Evolutionary conservation across 306 rosid species (phyloP).

Genomic region (Pachyrhizus erosus): DNA sequence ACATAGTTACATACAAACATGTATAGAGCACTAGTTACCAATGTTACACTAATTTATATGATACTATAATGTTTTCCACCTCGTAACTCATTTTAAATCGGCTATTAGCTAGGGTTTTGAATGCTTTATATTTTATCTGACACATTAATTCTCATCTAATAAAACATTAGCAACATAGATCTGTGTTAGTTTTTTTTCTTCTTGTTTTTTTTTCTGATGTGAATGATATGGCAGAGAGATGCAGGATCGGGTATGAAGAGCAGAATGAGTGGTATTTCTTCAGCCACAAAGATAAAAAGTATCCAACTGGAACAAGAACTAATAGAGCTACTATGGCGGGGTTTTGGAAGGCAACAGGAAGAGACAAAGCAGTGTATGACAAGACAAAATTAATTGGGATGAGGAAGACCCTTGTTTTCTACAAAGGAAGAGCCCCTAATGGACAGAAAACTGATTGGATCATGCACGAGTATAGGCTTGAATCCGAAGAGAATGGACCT

Average conservation of each 20-base stretch:
- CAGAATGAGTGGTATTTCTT: constrained; percentile 96
- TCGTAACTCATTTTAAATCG: neutral
- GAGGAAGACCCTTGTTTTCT: constrained; percentile 97
- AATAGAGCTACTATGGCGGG: constrained; percentile 93
- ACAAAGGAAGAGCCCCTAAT: constrained; percentile 94
- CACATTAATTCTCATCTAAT: neutral
- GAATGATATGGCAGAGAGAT: constrained; percentile 62
- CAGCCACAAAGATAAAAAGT: constrained; percentile 96
- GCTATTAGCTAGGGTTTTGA: constrained; percentile 18
- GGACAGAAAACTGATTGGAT: constrained; percentile 96
- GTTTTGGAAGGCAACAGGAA: constrained; percentile 96
- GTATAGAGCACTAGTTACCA: neutral
- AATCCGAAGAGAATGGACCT: constrained; percentile 78
- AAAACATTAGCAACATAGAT: neutral
- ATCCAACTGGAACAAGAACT: constrained; percentile 96
- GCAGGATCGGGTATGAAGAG: constrained; percentile 95
- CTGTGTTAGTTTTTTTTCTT: neutral
- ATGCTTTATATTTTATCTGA: neutral
- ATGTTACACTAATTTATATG: neutral
- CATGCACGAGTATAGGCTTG: constrained; percentile 93
- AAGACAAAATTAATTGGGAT: constrained; percentile 78
- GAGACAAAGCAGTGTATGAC: constrained; percentile 91
- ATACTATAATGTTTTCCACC: neutral
- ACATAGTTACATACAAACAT: neutral
- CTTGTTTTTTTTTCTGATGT: neutral